Percentiles rank a stretch among this genome's conserved stretches.
phyloP scores from a whole-genome alignment of 768 basidiomycete genomes.

The Chlorophyllum brunneum region DNA sequence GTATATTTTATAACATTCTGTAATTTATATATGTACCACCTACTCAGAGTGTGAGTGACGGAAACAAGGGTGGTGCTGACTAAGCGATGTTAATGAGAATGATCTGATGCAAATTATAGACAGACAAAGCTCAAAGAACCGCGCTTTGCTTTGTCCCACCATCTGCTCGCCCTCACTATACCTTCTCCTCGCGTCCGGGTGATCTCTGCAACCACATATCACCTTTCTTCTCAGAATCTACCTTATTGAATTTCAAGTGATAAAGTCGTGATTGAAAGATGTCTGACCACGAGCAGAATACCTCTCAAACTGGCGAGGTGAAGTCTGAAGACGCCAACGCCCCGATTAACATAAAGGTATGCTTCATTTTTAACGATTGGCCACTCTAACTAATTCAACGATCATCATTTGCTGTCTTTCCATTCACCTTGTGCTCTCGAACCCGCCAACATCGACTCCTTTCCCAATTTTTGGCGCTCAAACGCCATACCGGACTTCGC shows the following conservation, averaged over 20 bases:
- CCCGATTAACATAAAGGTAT: slow-evolving; percentile 79
- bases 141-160: slow-evolving; percentile 5
- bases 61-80: background rate
- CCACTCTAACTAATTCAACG: background rate
- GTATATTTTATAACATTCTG: background rate
- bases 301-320: slow-evolving; percentile 27
- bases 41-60: background rate
- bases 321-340: slow-evolving; percentile 58
- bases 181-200: background rate
- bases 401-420: background rate
- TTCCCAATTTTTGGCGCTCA: background rate
- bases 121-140: slow-evolving; percentile 5
- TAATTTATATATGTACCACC: background rate
- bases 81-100: slow-evolving; percentile 12
- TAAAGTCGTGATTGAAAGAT: slow-evolving; percentile 26
- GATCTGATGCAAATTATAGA: slow-evolving; percentile 8
- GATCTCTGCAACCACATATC: background rate
- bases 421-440: background rate
- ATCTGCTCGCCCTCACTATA: background rate
- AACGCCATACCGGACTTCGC: background rate
- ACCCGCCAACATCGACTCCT: background rate
- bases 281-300: slow-evolving; percentile 50
- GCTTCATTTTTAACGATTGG: background rate
- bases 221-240: background rate
- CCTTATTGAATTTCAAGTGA: background rate